Evolutionary conservation across 2,329 filamentous ascomycete species (phyloP), one percentile per base, ranked within the genome.

Genomic region (Aureobasidium melanogenum): DNA sequence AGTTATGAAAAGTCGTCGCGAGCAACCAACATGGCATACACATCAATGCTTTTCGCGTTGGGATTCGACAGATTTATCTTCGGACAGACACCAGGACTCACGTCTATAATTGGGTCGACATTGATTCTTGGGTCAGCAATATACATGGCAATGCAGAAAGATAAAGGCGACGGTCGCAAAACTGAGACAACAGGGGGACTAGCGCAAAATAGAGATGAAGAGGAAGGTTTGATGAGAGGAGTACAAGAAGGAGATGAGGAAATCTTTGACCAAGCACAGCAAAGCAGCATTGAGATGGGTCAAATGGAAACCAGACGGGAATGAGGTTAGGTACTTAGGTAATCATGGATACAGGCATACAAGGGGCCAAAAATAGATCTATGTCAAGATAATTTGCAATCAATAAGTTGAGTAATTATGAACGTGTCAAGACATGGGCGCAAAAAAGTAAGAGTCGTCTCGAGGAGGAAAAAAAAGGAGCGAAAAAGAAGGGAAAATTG

Each of bases 21-120:
- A 22, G 84, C 84, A 2, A 87, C 84, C 0, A 84, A 84, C 60
- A 87, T 88, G 84, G 76, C 86, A 0, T 89, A 88, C 68, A 84
- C 81, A 48, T 84, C 88, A 70, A 87, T 88, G 84, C 73, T 88
- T 3, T 88, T 88, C 70, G 86, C 86, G 2, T 71, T 88, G 12
- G 75, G 78, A 3, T 84, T 85, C 15, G 86, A 89, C 69, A 83
- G 84, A 66, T 64, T 86, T 12, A 75, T 88, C 17, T 88, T 84
- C 75, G 82, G 83, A 3, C 81, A 80, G 17, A 82, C 79, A 7
- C 82, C 86, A 1, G 80, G 80, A 9, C 69, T 76, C 22, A 72
- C 83, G 66, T 85, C 83, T 62, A 83, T 86, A 66, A 71, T 82
- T 2, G 86, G 86, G 2, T 85, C 82, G 14, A 81, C 75, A 24